Evolutionary conservation across 2,329 filamentous ascomycete species (phyloP).

Genomic region (Claviceps sp.): DNA sequence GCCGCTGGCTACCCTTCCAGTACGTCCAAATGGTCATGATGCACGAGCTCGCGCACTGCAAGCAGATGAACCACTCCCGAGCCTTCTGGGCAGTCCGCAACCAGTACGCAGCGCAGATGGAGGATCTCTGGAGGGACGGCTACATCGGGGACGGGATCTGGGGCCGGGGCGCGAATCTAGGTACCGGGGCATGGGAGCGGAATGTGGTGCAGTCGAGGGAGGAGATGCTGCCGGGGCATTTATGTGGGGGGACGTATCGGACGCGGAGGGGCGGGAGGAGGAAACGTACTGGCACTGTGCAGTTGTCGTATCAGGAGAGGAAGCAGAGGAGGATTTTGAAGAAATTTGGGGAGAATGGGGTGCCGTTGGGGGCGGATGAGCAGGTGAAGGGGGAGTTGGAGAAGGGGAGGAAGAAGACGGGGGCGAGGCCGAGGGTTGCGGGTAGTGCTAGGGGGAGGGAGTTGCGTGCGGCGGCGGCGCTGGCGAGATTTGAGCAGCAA

Average conservation of each 20-base stretch:
- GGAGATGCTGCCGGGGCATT: conserved; percentile 52
- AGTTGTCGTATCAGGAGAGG: conserved; percentile 54
- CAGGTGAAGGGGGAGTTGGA: conserved; percentile 52
- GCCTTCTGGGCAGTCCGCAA: conserved; percentile 74
- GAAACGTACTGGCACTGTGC: conserved; percentile 39
- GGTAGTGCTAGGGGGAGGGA: conserved; percentile 62
- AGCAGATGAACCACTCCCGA: conserved; percentile 80
- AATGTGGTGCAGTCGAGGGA: conserved; percentile 34
- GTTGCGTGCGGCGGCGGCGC: conserved; percentile 60
- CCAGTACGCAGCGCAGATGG: conserved; percentile 57
- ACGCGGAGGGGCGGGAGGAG: conserved; percentile 34
- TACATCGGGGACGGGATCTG: conserved; percentile 78
- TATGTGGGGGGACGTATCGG: conserved; percentile 71
- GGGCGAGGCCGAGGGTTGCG: conserved; percentile 59
- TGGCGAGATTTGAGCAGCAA: conserved; percentile 55
- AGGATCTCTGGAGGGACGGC: conserved; percentile 50
- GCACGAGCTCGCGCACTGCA: conserved; percentile 79
- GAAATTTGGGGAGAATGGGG: conserved; percentile 63
- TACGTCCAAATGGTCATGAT: conserved; percentile 95
- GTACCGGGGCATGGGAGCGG: conserved; percentile 44
- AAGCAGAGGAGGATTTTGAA: conserved; percentile 59
- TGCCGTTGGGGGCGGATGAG: conserved; percentile 57
- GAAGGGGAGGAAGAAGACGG: conserved; percentile 47
- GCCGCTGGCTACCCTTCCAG: conserved; percentile 65
- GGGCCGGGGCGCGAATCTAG: conserved; percentile 55